phyloP scores from a whole-genome alignment of 345 rosid genomes.

The Gossypium longicalyx region DNA sequence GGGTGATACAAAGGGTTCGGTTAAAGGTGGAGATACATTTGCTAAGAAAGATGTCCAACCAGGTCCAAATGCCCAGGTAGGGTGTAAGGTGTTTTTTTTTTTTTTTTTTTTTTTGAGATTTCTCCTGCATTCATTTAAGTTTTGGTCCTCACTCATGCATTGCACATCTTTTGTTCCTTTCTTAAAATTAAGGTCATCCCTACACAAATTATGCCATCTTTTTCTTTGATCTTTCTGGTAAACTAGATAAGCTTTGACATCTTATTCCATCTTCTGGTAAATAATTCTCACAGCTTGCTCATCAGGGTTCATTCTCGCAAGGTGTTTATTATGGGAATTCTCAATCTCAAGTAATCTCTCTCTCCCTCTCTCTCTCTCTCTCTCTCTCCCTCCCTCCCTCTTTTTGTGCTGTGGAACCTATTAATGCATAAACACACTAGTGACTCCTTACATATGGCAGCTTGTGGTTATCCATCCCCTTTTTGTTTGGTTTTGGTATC shows the following conservation, averaged over 20 bases:
- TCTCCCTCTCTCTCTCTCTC: slow-evolving; percentile 20
- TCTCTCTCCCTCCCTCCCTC: slow-evolving; percentile 19
- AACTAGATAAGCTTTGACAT: background rate
- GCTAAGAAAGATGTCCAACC: slow-evolving; percentile 46
- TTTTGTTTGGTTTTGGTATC: background rate
- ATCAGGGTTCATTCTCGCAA: slow-evolving; percentile 51
- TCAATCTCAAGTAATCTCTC: slow-evolving; percentile 56
- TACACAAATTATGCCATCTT: background rate
- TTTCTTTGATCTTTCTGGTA: slow-evolving; percentile 9
- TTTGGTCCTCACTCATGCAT: background rate
- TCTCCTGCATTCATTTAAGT: background rate
- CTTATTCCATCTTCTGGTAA: slow-evolving; percentile 7
- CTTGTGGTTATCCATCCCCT: background rate
- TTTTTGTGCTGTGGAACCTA: background rate
- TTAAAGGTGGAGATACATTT: slow-evolving; percentile 64
- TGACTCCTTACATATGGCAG: background rate
- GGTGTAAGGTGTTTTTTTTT: background rate
- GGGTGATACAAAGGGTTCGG: slow-evolving; percentile 86
- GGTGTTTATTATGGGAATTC: slow-evolving; percentile 49
- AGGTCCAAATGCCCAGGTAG: slow-evolving; percentile 56
- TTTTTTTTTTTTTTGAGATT: background rate
- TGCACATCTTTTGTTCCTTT: background rate
- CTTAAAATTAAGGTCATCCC: background rate
- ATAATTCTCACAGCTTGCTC: slow-evolving; percentile 48
- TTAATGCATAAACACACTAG: background rate